A percentile compares a stretch with the other conserved stretches of the same genome.
Conservation (phyloP, 2,329 filamentous ascomycete species). For the Cercospora sesami region DNA sequence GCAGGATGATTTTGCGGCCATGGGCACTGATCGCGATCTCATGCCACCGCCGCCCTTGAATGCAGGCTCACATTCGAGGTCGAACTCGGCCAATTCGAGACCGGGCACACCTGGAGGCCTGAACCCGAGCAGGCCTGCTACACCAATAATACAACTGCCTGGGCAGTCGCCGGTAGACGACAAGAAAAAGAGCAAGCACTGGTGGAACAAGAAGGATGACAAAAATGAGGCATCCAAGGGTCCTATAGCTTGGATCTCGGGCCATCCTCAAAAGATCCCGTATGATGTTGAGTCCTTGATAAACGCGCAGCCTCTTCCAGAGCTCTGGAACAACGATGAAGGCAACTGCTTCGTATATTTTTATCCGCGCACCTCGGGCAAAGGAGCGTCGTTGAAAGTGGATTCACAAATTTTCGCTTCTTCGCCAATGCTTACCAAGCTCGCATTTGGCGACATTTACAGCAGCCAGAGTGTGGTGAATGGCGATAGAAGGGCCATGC, state of each 20-base stretch:
- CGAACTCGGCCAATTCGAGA: conserved; percentile 25
- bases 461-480: conserved; percentile 38
- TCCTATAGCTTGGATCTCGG: conserved; percentile 59
- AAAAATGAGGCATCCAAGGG: conserved; percentile 39
- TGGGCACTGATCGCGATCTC: conserved; percentile 15
- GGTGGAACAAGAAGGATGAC: conserved; percentile 38
- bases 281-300: conserved; percentile 57
- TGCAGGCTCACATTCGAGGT: conserved; percentile 23
- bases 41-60: conserved; percentile 26
- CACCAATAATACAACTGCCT: conserved; percentile 29
- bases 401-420: conserved; percentile 60
- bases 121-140: conserved; percentile 29
- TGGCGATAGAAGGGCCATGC: conserved; percentile 38
- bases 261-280: conserved; percentile 56
- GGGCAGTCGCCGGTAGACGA: conserved; percentile 24
- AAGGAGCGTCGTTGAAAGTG: conserved; percentile 61
- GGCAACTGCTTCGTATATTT: conserved; percentile 66
- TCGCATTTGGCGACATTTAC: conserved; percentile 57
- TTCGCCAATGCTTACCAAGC: conserved; percentile 56
- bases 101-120: conserved; percentile 26
- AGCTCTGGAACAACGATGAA: conserved; percentile 60
- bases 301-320: conserved; percentile 55
- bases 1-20: conserved; percentile 21
- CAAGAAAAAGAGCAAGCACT: conserved; percentile 36
- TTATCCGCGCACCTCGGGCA: conserved; percentile 58